These are phyloP conservation scores for Daedaleopsis sinensis DNA, from an alignment of 768 basidiomycete genomes.

Conservation along the genomic window DNA sequence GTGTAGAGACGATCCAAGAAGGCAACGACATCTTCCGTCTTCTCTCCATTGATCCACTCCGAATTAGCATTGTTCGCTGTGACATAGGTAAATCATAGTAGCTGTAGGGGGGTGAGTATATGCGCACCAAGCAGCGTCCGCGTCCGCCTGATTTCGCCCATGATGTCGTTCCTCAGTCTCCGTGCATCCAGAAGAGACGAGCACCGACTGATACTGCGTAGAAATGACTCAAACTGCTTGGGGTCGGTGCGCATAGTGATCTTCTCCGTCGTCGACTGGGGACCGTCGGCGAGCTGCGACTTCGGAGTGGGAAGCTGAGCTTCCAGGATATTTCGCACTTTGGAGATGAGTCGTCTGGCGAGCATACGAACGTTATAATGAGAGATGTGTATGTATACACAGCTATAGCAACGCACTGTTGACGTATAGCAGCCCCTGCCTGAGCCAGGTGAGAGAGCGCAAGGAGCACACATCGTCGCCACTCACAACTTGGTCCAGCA, in stretches of 20 bases:
- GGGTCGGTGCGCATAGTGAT: constrained; percentile 83
- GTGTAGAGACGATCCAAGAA: constrained; percentile 88
- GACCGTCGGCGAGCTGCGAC: constrained; percentile 43
- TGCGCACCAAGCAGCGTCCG: constrained; percentile 67
- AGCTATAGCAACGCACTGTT: constrained; percentile 64
- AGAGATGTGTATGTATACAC: constrained; percentile 18
- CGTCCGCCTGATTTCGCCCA: constrained; percentile 87
- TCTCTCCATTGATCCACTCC: constrained; percentile 86
- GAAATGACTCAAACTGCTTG: constrained; percentile 89
- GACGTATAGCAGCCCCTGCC: constrained; percentile 72
- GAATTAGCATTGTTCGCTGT: constrained; percentile 85
- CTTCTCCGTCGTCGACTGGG: constrained; percentile 54
- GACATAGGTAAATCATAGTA: not conserved
- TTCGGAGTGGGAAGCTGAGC: constrained; percentile 68
- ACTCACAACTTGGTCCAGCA: constrained; percentile 89
- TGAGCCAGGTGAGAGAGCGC: constrained; percentile 27
- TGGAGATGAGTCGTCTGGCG: constrained; percentile 78
- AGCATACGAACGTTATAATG: not conserved
- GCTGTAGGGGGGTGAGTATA: not conserved
- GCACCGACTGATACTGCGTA: constrained; percentile 80
- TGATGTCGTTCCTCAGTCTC: constrained; percentile 88
- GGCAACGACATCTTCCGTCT: constrained; percentile 81
- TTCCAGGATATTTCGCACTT: constrained; percentile 83
- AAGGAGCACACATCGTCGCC: not conserved
- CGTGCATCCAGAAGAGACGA: constrained; percentile 88